Base-by-base conservation (phyloP, 1,284 basidiomycete species). In the Acaromyces ingoldii region DNA sequence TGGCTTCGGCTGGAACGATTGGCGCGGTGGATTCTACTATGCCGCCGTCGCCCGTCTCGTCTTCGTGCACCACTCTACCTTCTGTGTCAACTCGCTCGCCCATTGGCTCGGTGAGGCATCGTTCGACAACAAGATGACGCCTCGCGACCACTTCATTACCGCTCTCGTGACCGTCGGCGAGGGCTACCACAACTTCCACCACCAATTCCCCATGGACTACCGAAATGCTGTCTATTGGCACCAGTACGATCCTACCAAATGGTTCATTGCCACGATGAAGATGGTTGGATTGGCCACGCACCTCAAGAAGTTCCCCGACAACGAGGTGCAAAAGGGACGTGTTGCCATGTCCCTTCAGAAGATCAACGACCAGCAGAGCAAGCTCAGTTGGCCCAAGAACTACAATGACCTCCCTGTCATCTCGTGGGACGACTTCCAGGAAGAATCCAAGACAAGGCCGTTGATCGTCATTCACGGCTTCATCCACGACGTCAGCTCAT, bases 151-250 rank as follows among this genome's bases (percentile, higher is more conserved):
- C 60, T 61, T 71, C 42, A 60, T 74, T 50, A 74, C 71, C 37
- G 71, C 71, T 10, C 55, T 74, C 15, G 70, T 69, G 42, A 74
- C 71, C 31, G 63, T 74, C 26, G 71, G 71, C 13, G 71, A 74
- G 53, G 71, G 71, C 19, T 74, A 74, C 61, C 71, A 74, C 66
- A 74, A 74, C 58, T 74, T 72, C 66, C 71, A 74, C 63, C 71
- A 74, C 58, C 70, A 74, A 51, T 74, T 74, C 66, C 71, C 71
- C 29, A 72, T 74, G 70, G 71, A 74, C 60, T 72, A 67, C 62
- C 64, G 72, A 17, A 74, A 74, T 51, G 72, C 70, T 15, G 56
- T 70, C 28, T 57, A 65, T 44, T 74, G 72, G 72, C 69, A 70
- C 58, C 72, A 74, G 56, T 74, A 70, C 49, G 72, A 74, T 56